These are phyloP conservation scores for Prillingera fragicola DNA, from an alignment of 1,284 basidiomycete genomes.

Conservation along the genomic window DNA sequence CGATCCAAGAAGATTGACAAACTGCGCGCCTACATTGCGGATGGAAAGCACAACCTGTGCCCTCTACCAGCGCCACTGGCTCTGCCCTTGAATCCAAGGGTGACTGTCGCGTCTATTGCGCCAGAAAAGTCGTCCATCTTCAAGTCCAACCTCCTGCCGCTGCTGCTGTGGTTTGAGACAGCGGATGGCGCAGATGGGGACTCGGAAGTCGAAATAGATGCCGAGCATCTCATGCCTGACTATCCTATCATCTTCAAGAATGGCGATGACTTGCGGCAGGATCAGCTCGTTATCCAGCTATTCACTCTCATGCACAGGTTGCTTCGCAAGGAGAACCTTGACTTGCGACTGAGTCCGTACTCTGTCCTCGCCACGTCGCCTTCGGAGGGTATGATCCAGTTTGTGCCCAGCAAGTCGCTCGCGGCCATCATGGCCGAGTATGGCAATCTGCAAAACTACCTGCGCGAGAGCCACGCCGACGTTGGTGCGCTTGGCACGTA, in stretches of 20 bases:
- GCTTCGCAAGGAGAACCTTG: slow-evolving; percentile 89
- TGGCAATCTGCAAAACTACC: slow-evolving; percentile 83
- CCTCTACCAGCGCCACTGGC: slow-evolving; percentile 68
- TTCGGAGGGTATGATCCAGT: slow-evolving; percentile 92
- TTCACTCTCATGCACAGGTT: slow-evolving; percentile 63
- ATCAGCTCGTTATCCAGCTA: slow-evolving; percentile 28
- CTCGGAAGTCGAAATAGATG: slow-evolving; percentile 27
- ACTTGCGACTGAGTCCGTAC: slow-evolving; percentile 87
- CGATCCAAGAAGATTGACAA: slow-evolving; percentile 97
- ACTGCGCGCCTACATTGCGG: slow-evolving; percentile 71
- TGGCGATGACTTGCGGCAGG: slow-evolving; percentile 93
- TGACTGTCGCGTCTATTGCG: slow-evolving; percentile 76
- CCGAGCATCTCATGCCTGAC: slow-evolving; percentile 8
- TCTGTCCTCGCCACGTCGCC: slow-evolving; percentile 89
- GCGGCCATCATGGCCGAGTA: slow-evolving; percentile 88
- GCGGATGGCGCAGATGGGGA: slow-evolving; percentile 4
- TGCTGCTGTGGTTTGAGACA: slow-evolving; percentile 84
- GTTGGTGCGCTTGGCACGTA: slow-evolving; percentile 87
- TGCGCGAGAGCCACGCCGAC: slow-evolving; percentile 79
- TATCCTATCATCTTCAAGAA: slow-evolving; percentile 98
- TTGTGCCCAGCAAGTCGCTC: slow-evolving; percentile 90
- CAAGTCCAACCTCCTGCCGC: slow-evolving; percentile 92
- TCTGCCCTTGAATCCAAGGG: slow-evolving; percentile 79
- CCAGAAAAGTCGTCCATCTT: slow-evolving; percentile 91
- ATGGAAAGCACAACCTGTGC: slow-evolving; percentile 73